These are phyloP conservation scores for Aspergillus felis DNA, from an alignment of 2,329 filamentous ascomycete genomes.

Conservation along the genomic window DNA sequence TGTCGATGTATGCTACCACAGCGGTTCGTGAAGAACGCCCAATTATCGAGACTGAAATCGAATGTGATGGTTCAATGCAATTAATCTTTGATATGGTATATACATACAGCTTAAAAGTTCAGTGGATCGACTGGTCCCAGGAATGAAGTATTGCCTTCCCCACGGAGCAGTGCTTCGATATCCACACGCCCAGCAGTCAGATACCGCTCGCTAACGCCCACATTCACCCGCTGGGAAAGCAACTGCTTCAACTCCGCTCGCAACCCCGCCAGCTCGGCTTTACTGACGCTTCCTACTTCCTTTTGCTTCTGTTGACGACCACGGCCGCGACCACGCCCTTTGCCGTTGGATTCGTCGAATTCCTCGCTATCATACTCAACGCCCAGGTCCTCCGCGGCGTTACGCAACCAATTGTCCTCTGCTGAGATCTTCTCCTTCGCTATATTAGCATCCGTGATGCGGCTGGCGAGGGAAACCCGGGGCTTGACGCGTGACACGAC, in stretches of 20 bases:
- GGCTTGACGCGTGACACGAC: conserved; percentile 72
- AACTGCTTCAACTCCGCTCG: conserved; percentile 69
- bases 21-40: not conserved
- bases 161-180: conserved; percentile 66
- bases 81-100: conserved; percentile 1
- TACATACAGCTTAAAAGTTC: conserved; percentile 24
- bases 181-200: conserved; percentile 74
- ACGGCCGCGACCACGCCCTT: conserved; percentile 60
- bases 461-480: conserved; percentile 76
- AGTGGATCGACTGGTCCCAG: conserved; percentile 53
- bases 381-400: conserved; percentile 85
- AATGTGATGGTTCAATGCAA: not conserved
- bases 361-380: conserved; percentile 92
- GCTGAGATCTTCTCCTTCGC: conserved; percentile 84
- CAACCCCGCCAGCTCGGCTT: conserved; percentile 67
- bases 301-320: conserved; percentile 73
- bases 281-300: conserved; percentile 62
- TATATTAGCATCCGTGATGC: conserved; percentile 73
- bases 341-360: conserved; percentile 59
- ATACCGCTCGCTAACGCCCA: conserved; percentile 84
- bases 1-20: not conserved
- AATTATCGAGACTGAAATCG: too few relatives aligned
- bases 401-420: conserved; percentile 78
- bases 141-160: conserved; percentile 61
- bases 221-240: conserved; percentile 71